These are phyloP conservation scores for Kondoa subrosea DNA, from an alignment of 768 basidiomycete species.

Conservation along the genomic window DNA sequence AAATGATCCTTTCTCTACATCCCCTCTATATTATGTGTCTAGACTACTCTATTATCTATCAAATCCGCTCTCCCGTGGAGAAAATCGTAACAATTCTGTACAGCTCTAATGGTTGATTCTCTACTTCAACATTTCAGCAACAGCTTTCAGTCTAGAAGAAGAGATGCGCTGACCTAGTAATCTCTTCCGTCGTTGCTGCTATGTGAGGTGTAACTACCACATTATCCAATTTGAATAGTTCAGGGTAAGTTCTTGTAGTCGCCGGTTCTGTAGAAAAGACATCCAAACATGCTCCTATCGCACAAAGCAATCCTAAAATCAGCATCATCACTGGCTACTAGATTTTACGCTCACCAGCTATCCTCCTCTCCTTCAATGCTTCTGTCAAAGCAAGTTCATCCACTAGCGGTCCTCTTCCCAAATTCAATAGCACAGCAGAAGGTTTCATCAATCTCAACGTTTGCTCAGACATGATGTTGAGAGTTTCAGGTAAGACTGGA, in stretches of 20 bases:
- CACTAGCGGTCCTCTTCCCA: constrained; percentile 49
- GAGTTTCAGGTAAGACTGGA: constrained; percentile 42
- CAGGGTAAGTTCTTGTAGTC: constrained; percentile 36
- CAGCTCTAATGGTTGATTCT: constrained; percentile 1
- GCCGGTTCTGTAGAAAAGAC: constrained; percentile 54
- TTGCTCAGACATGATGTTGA: constrained; percentile 38
- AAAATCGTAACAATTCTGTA: background rate
- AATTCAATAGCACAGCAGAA: constrained; percentile 48
- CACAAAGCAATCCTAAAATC: background rate
- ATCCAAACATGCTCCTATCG: constrained; percentile 34
- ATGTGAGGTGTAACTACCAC: constrained; percentile 49
- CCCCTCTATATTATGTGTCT: background rate
- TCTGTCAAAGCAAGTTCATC: constrained; percentile 45
- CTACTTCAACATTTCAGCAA: background rate
- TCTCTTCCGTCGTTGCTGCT: constrained; percentile 34
- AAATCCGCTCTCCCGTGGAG: background rate
- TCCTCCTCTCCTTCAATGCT: constrained; percentile 37
- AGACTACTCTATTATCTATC: constrained; percentile 1
- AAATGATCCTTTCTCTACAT: no score
- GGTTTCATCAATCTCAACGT: constrained; percentile 45
- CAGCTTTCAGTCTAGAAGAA: background rate
- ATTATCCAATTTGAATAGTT: constrained; percentile 41
- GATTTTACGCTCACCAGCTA: constrained; percentile 46
- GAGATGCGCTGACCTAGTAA: background rate
- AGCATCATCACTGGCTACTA: background rate